phyloP scores from a whole-genome alignment of 495 filamentous ascomycete species.

The Physcia stellaris region DNA sequence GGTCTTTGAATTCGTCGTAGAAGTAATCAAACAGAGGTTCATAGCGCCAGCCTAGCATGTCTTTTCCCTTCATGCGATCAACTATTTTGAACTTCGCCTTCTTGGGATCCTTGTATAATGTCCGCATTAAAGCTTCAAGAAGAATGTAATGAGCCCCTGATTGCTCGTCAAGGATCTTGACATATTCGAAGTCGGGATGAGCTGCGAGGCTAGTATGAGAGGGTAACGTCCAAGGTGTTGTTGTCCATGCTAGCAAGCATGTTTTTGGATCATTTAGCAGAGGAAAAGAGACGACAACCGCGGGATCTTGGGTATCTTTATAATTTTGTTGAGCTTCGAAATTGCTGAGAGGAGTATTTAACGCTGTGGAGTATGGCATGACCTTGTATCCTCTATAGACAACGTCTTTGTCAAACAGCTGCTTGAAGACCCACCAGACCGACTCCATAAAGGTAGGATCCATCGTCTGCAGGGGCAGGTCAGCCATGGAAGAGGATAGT shows the following conservation, averaged over 20 bases:
- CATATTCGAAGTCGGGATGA: constrained; percentile 84
- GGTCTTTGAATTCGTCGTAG: constrained; percentile 81
- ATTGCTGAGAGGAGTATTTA: constrained; percentile 83
- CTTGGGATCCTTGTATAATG: constrained; percentile 91
- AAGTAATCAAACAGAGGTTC: constrained; percentile 88
- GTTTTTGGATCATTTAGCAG: constrained; percentile 63
- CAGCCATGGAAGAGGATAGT: neutral
- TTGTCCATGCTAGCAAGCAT: constrained; percentile 78
- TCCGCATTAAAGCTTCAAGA: constrained; percentile 69
- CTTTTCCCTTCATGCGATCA: constrained; percentile 66
- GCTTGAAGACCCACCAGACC: constrained; percentile 93
- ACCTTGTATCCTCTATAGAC: constrained; percentile 84
- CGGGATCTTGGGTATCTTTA: constrained; percentile 84
- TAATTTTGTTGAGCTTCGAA: constrained; percentile 93
- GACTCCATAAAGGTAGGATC: constrained; percentile 92
- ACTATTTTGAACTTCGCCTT: constrained; percentile 92
- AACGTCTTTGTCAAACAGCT: constrained; percentile 74
- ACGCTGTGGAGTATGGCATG: constrained; percentile 89
- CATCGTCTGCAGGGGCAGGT: constrained; percentile 51
- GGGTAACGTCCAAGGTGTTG: constrained; percentile 91
- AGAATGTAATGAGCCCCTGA: constrained; percentile 79
- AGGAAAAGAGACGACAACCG: constrained; percentile 83
- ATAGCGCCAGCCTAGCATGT: constrained; percentile 89
- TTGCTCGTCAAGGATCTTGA: constrained; percentile 76
- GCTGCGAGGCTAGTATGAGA: constrained; percentile 70